phyloP scores from a whole-genome alignment of 2,329 filamentous ascomycete species.

The Stachybotrys echinatus region DNA sequence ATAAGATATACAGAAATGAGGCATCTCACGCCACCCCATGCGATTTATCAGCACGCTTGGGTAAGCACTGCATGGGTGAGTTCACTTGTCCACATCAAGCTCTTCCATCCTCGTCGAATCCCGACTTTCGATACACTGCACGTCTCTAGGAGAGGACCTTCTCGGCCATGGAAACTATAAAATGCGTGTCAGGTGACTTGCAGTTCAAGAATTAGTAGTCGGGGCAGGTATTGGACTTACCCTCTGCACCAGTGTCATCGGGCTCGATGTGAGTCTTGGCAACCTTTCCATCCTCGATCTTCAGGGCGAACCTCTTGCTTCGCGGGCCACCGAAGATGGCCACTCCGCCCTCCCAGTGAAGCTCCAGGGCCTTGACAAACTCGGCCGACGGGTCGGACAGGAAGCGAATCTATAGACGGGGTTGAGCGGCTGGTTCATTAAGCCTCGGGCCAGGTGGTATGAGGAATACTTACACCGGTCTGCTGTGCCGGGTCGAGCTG shows the following conservation, averaged over 20 bases:
- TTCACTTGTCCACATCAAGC: no score
- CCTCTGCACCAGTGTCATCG: conserved; percentile 77
- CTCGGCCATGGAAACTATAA: conserved; percentile 15
- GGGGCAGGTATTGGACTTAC: conserved; percentile 38
- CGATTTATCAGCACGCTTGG: no score
- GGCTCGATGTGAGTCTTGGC: conserved; percentile 78
- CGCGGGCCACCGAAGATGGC: conserved; percentile 77
- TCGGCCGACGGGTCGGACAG: conserved; percentile 73
- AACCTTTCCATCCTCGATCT: conserved; percentile 81
- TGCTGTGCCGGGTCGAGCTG: conserved; percentile 68
- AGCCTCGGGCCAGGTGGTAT: not conserved
- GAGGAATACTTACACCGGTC: conserved; percentile 72
- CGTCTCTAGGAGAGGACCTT: conserved; percentile 14
- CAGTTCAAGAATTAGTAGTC: not conserved
- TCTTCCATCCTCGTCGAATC: no score
- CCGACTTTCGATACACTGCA: no score
- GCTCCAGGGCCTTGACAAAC: conserved; percentile 79
- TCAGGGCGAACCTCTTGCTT: conserved; percentile 82
- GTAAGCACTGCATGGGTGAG: no score
- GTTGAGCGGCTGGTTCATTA: conserved; percentile 3
- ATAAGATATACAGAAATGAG: no score
- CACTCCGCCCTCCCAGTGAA: conserved; percentile 68
- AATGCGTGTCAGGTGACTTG: conserved; percentile 2
- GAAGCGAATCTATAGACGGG: conserved; percentile 70
- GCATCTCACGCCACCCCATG: no score